Base-by-base conservation (phyloP, 106 monocot genomes). In the Iris macrosiphon region DNA sequence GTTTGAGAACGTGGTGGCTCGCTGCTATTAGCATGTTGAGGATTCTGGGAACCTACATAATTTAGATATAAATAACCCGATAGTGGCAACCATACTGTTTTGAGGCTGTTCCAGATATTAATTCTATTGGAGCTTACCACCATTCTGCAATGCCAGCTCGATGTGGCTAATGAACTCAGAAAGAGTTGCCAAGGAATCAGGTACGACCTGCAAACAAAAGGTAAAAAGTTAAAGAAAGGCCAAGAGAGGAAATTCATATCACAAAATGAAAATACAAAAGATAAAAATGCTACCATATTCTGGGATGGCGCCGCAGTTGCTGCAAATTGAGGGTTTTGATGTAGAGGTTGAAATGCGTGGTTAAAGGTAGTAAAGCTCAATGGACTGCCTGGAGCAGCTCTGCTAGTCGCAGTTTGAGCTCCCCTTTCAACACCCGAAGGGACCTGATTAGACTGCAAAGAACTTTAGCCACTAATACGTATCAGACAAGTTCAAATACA, bases 151-250 rank as follows among this genome's bases (percentile, higher is more conserved):
- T 27, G 50, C 71, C 26, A 65, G 52, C 15, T 86, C 85, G 82
- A 96, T 76, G 18, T 72, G 85, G 48, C 52, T 61, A 21, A 96
- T 89, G 64, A 79, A 96, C 19, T 82, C 82, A 40, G 52, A 66
- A 33, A 96, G 79, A 33, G 89, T 89, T 15, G 79, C 69, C 65
- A 96, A 25, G 67, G 95, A 82, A 83, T 89, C 79, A 58, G 85
- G 79, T 69, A 89, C 75, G 16, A 44, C 74, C 95, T 96, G 68
- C 23, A 67, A 33, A 19, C 34, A 5, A 49, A 75, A 46, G 7
- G 8, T 34, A 47, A 16, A 29, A 5, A 20, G 4, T 5, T 25
- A 40, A 33, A 37, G 33, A 49, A 39, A 40, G 23, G 1, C 4
- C 19, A 39, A 3, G 14, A 51, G 22, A 41, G 17, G 21, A 17